A percentile compares a stretch with the other conserved stretches of the same genome.
These are phyloP conservation scores for Schizosaccharomyces japonicus DNA, from an alignment of 805 yeast genomes.

Conservation along the genomic window DNA sequence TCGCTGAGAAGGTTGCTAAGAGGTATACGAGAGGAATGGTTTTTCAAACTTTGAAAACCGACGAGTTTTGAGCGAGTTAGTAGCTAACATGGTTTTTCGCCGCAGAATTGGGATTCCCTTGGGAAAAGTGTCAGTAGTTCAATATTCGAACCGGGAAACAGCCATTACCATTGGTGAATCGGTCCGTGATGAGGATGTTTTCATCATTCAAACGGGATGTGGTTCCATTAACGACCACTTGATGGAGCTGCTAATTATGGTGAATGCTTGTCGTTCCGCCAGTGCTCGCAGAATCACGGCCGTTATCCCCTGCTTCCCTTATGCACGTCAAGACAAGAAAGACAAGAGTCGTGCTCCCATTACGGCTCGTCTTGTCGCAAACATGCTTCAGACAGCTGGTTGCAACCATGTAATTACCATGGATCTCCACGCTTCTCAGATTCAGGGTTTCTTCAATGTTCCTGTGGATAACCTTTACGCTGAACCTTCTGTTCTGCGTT, in stretches of 20 bases:
- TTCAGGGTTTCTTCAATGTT: slow-evolving; percentile 84
- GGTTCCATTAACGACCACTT: slow-evolving; percentile 69
- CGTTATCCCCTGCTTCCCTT: slow-evolving; percentile 84
- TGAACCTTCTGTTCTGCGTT: slow-evolving; percentile 71
- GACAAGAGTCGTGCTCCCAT: slow-evolving; percentile 92
- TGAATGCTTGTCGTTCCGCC: slow-evolving; percentile 88
- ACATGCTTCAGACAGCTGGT: slow-evolving; percentile 77
- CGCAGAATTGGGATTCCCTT: slow-evolving; percentile 35
- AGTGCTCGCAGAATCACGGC: slow-evolving; percentile 87
- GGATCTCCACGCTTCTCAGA: slow-evolving; percentile 94
- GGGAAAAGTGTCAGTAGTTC: slow-evolving; percentile 57
- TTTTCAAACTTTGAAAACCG: neutral
- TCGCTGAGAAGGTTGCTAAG: slow-evolving; percentile 48
- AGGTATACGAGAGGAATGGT: slow-evolving; percentile 13
- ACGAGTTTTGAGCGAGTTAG: neutral
- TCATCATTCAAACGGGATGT: slow-evolving; percentile 44
- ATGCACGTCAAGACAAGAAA: slow-evolving; percentile 91
- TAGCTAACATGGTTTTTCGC: neutral
- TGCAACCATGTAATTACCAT: slow-evolving; percentile 87
- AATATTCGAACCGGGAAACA: slow-evolving; percentile 71
- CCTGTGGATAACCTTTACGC: slow-evolving; percentile 93
- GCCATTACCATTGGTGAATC: slow-evolving; percentile 73
- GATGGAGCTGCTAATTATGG: slow-evolving; percentile 69
- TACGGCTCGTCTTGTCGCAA: slow-evolving; percentile 82
- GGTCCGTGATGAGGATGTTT: slow-evolving; percentile 59